Conservation (phyloP, 2,329 filamentous ascomycete genomes). For the Sclerotinia subarctica region DNA sequence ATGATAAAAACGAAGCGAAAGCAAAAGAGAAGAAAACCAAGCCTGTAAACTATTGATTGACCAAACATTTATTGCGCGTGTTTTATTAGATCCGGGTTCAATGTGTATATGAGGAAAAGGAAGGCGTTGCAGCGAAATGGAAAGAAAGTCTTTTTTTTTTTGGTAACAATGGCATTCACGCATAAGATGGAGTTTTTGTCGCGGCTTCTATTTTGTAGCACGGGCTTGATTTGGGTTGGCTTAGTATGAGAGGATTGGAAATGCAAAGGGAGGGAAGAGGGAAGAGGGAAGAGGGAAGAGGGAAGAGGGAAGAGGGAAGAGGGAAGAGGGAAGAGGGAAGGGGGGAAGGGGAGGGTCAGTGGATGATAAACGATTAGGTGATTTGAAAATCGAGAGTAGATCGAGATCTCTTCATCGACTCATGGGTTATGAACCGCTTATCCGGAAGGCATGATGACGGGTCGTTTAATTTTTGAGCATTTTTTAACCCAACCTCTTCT, state of each 20-base stretch:
- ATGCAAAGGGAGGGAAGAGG: background rate
- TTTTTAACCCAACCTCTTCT: background rate
- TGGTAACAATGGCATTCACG: conserved; percentile 2
- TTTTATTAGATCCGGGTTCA: conserved; percentile 22
- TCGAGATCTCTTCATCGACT: background rate
- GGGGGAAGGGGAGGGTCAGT: background rate
- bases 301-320: too few relatives aligned
- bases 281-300: too few relatives aligned
- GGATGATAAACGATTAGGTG: conserved; percentile 9
- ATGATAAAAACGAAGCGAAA: background rate
- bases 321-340: too few relatives aligned
- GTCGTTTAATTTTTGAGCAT: too few relatives aligned
- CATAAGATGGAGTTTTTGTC: conserved; percentile 11
- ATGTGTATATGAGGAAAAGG: conserved; percentile 30
- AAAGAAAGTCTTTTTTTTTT: background rate
- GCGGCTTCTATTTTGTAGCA: background rate
- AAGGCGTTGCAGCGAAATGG: conserved; percentile 7
- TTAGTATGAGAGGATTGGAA: conserved; percentile 8
- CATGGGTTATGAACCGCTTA: conserved; percentile 6
- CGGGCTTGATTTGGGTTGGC: background rate
- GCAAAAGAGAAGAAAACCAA: background rate
- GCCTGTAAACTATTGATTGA: conserved; percentile 21
- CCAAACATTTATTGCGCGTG: conserved; percentile 14
- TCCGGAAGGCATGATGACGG: background rate
- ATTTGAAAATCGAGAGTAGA: background rate